These are phyloP conservation scores for Fagus crenata DNA, from an alignment of 306 rosid genomes.

Conservation along the genomic window DNA sequence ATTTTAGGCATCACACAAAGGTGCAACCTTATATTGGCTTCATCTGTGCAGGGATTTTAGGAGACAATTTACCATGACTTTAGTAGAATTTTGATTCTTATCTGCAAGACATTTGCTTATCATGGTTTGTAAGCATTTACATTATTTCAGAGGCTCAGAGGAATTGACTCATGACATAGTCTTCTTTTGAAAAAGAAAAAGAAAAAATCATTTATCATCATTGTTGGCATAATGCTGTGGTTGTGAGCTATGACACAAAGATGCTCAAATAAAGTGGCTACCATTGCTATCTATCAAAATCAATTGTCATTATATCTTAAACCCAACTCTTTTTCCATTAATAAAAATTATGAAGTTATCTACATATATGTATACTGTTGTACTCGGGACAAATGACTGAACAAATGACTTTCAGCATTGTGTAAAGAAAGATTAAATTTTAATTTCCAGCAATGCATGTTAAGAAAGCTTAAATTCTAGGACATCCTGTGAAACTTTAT, in stretches of 20 bases:
- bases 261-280: background rate
- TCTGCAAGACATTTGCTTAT: background rate
- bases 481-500: too few relatives aligned
- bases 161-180: too few relatives aligned
- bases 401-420: too few relatives aligned
- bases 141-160: too few relatives aligned
- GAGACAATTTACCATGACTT: too few relatives aligned
- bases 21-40: background rate
- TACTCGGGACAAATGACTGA: too few relatives aligned
- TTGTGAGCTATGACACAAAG: background rate
- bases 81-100: background rate
- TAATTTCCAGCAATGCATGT: too few relatives aligned
- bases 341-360: background rate
- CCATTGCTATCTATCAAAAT: background rate
- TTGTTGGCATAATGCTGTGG: background rate
- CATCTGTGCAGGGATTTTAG: slow-evolving; percentile 10
- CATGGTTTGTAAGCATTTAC: background rate
- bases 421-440: too few relatives aligned
- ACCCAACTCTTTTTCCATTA: background rate
- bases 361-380: background rate
- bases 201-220: background rate
- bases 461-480: too few relatives aligned
- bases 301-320: background rate
- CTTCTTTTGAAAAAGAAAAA: too few relatives aligned
- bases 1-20: slow-evolving; percentile 8